phyloP scores from a whole-genome alignment of 495 filamentous ascomycete genomes.

The Aspergillus nidulans region DNA sequence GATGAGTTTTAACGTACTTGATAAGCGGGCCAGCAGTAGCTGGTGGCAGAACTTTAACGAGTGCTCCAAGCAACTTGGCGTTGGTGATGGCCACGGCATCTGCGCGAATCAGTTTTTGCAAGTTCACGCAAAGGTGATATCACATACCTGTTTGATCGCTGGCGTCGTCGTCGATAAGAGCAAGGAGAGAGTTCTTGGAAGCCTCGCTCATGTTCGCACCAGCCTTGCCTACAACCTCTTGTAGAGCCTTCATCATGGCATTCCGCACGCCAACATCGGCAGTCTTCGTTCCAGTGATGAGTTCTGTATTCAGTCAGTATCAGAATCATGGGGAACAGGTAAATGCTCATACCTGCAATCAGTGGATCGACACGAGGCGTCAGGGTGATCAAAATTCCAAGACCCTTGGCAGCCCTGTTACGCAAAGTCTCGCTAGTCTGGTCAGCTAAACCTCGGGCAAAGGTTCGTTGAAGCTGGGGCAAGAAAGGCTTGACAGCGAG shows the following conservation, averaged over 20 bases:
- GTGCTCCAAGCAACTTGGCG: slow-evolving; percentile 79
- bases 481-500: slow-evolving; percentile 93
- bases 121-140: neutral
- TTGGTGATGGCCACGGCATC: slow-evolving; percentile 79
- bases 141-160: slow-evolving; percentile 63
- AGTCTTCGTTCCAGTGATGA: slow-evolving; percentile 91
- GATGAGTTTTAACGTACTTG: slow-evolving; percentile 47
- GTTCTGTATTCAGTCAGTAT: slow-evolving; percentile 48
- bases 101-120: slow-evolving; percentile 17
- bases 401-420: slow-evolving; percentile 85
- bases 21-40: slow-evolving; percentile 64
- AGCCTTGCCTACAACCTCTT: slow-evolving; percentile 92
- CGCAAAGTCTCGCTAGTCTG: slow-evolving; percentile 85
- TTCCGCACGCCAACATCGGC: slow-evolving; percentile 82
- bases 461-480: slow-evolving; percentile 92
- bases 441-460: slow-evolving; percentile 92
- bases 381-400: slow-evolving; percentile 93
- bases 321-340: neutral
- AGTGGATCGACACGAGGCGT: slow-evolving; percentile 94
- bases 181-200: slow-evolving; percentile 74
- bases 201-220: slow-evolving; percentile 90
- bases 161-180: slow-evolving; percentile 78
- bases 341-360: slow-evolving; percentile 46
- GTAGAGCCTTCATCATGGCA: slow-evolving; percentile 96
- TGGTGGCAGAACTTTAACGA: slow-evolving; percentile 74